phyloP scores from a whole-genome alignment of 2,329 filamentous ascomycete genomes.

The Lojkania enalia region DNA sequence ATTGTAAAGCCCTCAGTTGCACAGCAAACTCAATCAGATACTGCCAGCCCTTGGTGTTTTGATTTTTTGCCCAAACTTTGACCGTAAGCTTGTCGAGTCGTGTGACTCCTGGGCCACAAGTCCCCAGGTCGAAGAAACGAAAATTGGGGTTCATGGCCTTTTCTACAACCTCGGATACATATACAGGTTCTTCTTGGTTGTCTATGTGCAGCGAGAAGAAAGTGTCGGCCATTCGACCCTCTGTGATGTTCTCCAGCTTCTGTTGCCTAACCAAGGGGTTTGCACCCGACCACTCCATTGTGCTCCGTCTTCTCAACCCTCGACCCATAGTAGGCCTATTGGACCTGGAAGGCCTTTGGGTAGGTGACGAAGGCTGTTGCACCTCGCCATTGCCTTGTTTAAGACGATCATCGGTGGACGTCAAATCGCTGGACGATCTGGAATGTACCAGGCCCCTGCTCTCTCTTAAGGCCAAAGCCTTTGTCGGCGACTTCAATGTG shows the following conservation, averaged over 20 bases:
- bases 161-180: constrained; percentile 80
- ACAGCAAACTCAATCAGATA: constrained; percentile 73
- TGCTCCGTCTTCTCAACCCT: constrained; percentile 59
- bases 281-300: constrained; percentile 64
- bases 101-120: constrained; percentile 65
- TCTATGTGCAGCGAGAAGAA: constrained; percentile 84
- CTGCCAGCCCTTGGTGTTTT: constrained; percentile 59
- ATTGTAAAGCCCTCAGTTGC: constrained; percentile 74
- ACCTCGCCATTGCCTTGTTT: constrained; percentile 28
- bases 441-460: constrained; percentile 58
- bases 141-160: constrained; percentile 92
- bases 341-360: no score
- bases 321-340: constrained; percentile 23
- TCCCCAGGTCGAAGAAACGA: constrained; percentile 75
- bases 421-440: constrained; percentile 61
- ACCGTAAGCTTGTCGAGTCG: constrained; percentile 67
- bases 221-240: constrained; percentile 75
- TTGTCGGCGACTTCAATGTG: constrained; percentile 66
- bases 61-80: constrained; percentile 71
- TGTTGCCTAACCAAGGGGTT: constrained; percentile 67
- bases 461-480: constrained; percentile 61
- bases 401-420: constrained; percentile 32
- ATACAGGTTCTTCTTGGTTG: constrained; percentile 70
- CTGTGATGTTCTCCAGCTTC: constrained; percentile 73
- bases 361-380: constrained; percentile 23